These are phyloP conservation scores for grape (Vitis vinifera) DNA, from an alignment of 164 flowering plant genomes.

Conservation along the genomic window DNA sequence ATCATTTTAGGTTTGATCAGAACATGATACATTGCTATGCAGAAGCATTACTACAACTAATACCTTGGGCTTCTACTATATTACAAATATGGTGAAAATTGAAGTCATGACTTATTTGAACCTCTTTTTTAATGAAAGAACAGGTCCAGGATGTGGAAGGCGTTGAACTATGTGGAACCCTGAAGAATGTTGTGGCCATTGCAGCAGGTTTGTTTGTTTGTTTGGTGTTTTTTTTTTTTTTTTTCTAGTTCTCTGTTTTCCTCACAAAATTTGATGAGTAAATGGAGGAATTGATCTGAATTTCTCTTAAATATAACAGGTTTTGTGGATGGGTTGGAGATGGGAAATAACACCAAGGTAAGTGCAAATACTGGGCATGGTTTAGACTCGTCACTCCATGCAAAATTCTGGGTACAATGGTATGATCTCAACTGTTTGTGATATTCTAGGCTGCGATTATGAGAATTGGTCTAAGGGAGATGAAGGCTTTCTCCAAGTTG, in stretches of 20 bases:
- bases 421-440: no score
- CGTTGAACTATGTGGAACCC: constrained; percentile 92
- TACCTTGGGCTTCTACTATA: no score
- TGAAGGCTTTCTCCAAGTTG: constrained; percentile 89
- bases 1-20: no score
- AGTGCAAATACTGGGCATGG: not conserved
- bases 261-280: not conserved
- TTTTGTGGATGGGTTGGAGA: constrained; percentile 91
- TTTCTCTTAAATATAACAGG: constrained; percentile 42
- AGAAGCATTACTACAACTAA: no score
- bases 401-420: no score
- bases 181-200: constrained; percentile 92
- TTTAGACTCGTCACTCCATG: no score
- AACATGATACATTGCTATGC: no score
- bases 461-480: constrained; percentile 94
- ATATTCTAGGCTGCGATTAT: constrained; percentile 80
- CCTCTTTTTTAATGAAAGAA: not conserved
- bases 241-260: not conserved
- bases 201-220: constrained; percentile 68
- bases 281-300: not conserved
- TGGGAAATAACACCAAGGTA: constrained; percentile 98
- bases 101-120: no score
- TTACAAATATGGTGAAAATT: no score
- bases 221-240: not conserved
- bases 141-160: constrained; percentile 96